Conservation (phyloP, 495 filamentous ascomycete species). For the Penicillium taxi region DNA sequence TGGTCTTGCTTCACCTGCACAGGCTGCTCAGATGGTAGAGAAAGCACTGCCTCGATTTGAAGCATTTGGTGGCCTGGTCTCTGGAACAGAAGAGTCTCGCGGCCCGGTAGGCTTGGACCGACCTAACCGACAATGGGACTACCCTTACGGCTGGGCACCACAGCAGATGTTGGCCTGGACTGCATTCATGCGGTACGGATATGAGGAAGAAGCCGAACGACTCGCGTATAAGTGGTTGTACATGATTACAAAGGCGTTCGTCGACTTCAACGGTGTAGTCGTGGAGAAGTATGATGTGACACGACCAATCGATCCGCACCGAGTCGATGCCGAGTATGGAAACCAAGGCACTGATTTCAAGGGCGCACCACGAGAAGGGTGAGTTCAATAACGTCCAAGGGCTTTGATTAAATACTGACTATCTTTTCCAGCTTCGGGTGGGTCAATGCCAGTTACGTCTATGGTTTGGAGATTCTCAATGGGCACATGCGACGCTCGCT, state of each 20-base stretch:
- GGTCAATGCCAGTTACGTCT: conserved; percentile 96
- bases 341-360: conserved; percentile 94
- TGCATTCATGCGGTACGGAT: conserved; percentile 82
- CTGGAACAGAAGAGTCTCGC: conserved; percentile 78
- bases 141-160: conserved; percentile 94
- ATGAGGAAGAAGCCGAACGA: conserved; percentile 77
- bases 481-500: conserved; percentile 79
- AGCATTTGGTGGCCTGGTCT: conserved; percentile 77
- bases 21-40: conserved; percentile 68
- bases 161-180: conserved; percentile 98
- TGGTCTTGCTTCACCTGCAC: conserved; percentile 67
- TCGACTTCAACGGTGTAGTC: conserved; percentile 94
- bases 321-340: conserved; percentile 92
- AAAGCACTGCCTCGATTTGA: conserved; percentile 80
- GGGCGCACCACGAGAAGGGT: conserved; percentile 93
- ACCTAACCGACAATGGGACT: conserved; percentile 96
- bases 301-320: conserved; percentile 74
- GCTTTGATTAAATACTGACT: too few species aligned
- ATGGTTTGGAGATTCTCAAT: conserved; percentile 75
- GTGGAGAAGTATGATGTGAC: conserved; percentile 99
- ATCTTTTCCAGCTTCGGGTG: conserved; percentile 71
- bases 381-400: conserved; percentile 39
- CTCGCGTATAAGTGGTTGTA: conserved; percentile 92
- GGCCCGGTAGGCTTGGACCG: conserved; percentile 70
- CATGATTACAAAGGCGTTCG: conserved; percentile 95